Evolutionary conservation across 164 flowering plant genomes (phyloP), one percentile per base, ranked within the genome.

Genomic region (Magnolia sinica): DNA sequence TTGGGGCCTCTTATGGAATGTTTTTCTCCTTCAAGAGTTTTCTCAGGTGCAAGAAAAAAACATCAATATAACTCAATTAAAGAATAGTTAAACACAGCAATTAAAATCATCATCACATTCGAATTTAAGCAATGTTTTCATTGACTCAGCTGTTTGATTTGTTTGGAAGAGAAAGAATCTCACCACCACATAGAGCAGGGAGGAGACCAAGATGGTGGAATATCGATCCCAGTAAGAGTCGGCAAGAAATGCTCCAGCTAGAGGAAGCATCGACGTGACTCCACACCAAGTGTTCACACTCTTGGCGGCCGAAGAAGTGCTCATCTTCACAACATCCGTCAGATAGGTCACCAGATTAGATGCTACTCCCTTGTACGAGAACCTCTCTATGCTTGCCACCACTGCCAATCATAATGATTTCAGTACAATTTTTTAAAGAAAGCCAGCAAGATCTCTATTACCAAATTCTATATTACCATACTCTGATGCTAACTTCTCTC

Each of bases 331-430:
- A 11, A 90, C 89, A 68, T 92, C 94, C 0, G 98, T 92, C 0
- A 95, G 85, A 77, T 95, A 95, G 0, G 92, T 92, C 68, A 95
- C 98, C 50, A 95, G 76, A 78, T 95, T 95, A 2, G 98, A 89
- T 1, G 88, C 92, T 81, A 95, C 98, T 80, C 99, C 99, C 84
- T 95, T 95, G 89, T 87, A 95, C 37, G 92, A 97, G 83, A 93
- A 91, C 81, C 99, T 88, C 91, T 95, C 99, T 82, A 91, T 85
- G 8, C 97, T 98, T 61, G 94, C 96, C 51, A 95, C 82, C 86
- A 88, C 98, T 95, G 82, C 11, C 51, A 68, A 67, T 22, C 11
- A 13, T 14, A 8, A 9, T 50, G 1, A 14, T 18, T 19, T 19
- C 49, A 55, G n/a, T 22, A 9, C n/a, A 72, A 1, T 24, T n/a